Conservation (phyloP, 352 stramenopile genomes). For the Halophytophthora polymorphica region DNA sequence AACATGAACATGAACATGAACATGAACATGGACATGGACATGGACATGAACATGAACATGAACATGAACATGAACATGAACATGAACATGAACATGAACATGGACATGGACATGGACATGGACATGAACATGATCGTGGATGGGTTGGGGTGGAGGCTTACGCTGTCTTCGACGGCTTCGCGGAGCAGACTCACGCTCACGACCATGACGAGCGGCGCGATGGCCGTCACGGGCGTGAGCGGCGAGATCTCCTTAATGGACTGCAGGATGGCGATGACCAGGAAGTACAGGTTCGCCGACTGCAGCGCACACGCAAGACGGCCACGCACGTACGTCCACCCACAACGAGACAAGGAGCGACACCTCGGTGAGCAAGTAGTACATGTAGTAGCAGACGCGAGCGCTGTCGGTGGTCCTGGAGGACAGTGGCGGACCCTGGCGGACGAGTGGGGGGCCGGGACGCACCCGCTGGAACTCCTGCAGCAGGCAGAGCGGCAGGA, state of each 20-base stretch:
- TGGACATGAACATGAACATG: no score
- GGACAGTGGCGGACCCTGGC: no score
- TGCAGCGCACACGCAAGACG: constrained; percentile 66
- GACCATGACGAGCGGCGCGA: constrained; percentile 80
- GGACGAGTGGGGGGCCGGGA: background rate
- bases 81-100: no score
- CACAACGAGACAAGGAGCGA: constrained; percentile 40
- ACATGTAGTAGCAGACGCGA: no score
- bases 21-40: no score
- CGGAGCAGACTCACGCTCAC: constrained; percentile 73
- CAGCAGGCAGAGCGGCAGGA: constrained; percentile 61
- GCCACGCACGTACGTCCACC: no score
- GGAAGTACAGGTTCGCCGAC: constrained; percentile 94
- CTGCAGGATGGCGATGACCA: constrained; percentile 91
- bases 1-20: background rate
- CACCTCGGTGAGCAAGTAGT: no score
- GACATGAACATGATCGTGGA: constrained; percentile 9
- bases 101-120: no score
- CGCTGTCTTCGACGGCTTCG: constrained; percentile 77
- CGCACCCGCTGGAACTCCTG: constrained; percentile 84
- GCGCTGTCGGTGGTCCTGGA: no score
- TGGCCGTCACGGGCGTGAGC: constrained; percentile 66
- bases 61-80: no score
- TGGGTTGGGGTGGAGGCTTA: constrained; percentile 32
- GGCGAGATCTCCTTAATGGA: constrained; percentile 80